Evolutionary conservation across 192 early-diverging fungal genomes (phyloP), one percentile per base, ranked within the genome.

Genomic region (Entomortierella parvispora): DNA sequence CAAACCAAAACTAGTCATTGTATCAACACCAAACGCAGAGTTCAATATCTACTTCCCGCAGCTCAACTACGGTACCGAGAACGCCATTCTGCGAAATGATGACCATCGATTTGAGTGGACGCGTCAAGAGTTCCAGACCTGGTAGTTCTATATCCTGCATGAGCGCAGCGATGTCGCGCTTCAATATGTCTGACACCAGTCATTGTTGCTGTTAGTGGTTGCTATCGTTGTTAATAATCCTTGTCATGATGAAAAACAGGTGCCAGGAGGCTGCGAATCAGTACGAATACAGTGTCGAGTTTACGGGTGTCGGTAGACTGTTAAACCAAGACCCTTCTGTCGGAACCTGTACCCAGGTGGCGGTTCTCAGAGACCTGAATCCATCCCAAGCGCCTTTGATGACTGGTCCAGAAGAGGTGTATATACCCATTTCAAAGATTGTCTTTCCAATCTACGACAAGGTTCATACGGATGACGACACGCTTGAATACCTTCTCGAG

Each of bases 21-120:
- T 92, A 4, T 89, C 91, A 3, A 94, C 91, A 26, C 91, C 93
- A 3, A 98, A 98, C 69, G 93, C 88, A 23, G 96, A 98, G 71
- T 98, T 94, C 79, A 98, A 98, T 67, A 82, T 92, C 34, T 80
- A 93, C 65, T 98, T 97, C 66, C 90, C 92, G 0, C 66, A 88
- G 7, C 87, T 97, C 55, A 80, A 81, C 28, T 93, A 93, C 72
- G 93, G 92, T 37, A 90, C 89, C 11, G 80, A 81, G 1, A 72
- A 88, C 0, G 71, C 88, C 6, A 69, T 49, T 15, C 87, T 95
- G 50, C 85, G 96, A 33, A 88, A 96, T 69, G 85, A 83, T 40
- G 96, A 98, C 79, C 96, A 98, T 81, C 90, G 89, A 53, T 98
- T 97, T 79, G 96, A 98, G 82, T 98, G 96, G 96, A 96, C 95